Evolutionary conservation across 2,329 filamentous ascomycete genomes (phyloP), one percentile per base, ranked within the genome.

Genomic region (Plenodomus tracheiphilus): DNA sequence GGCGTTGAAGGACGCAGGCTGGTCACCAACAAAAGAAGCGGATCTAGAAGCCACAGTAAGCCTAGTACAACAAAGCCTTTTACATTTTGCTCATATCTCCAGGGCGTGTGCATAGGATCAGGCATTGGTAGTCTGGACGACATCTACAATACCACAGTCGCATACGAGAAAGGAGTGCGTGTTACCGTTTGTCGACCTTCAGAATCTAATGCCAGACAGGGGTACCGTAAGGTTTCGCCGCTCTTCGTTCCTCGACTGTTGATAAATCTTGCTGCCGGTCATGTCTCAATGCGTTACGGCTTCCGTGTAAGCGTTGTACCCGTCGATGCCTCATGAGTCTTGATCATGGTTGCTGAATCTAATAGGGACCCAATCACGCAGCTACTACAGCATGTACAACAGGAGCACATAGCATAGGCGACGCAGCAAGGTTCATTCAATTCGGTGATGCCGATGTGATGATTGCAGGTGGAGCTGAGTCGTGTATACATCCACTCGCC

Each of bases 321-420:
- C 9, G 4, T 2, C n/a, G n/a, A n/a, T n/a, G n/a, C n/a, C 1
- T 20, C 1, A 22, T 18, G 11, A 5, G 3, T 11, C 18, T 5
- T 7, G 4, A 2, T 19, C 3, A 10, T 21, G 3, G 15, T 32
- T 16, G 19, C 48, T 66, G 7, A 68, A 16, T 4, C 4, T 16
- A 10, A 17, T 13, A 89, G 71, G 94, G 94, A 0, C 94, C 94
- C 4, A 97, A 96, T 67, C 94, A 97, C 73, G 85, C 93, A 1
- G 91, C 85, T 34, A 96, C 93, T 0, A 99, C 94, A 11, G 94
- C 94, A 49, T 99, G 94, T 71, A 97, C 94, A 0, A 99, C 94
- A 0, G 94, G 94, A 10, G 90, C 93, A 1, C 94, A 99, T 75
- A 91, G 92, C 1, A 86, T 99, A 41, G 94, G 93, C 16, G 94